A percentile compares a stretch with the other conserved stretches of the same genome.
Evolutionary conservation across 1,139 yeast species (phyloP).

Genomic region (Scheffersomyces illinoinensis): DNA sequence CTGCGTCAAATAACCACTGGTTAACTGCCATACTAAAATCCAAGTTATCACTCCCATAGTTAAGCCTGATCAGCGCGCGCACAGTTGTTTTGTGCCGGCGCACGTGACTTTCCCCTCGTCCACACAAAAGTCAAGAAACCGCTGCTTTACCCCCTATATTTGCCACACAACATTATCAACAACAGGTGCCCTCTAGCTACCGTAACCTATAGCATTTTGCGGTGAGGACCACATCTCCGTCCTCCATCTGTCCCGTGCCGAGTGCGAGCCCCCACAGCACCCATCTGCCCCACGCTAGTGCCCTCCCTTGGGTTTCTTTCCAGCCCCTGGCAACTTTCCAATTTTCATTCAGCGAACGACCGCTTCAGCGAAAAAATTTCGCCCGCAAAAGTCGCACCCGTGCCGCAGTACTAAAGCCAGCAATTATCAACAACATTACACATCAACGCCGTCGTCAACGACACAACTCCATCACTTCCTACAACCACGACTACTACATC

Average conservation of each 20-base stretch:
- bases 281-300: neutral
- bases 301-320: neutral
- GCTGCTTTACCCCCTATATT: neutral
- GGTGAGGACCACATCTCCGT: neutral
- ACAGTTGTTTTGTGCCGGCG: neutral
- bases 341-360: neutral
- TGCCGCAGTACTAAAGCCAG: neutral
- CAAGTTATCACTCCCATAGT: neutral
- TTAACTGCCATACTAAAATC: neutral
- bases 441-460: neutral
- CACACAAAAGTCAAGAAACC: neutral
- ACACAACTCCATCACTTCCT: neutral
- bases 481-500: neutral
- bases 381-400: neutral
- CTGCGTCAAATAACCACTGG: neutral
- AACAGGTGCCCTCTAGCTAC: neutral
- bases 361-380: neutral
- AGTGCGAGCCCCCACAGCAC: neutral
- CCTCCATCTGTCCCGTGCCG: neutral
- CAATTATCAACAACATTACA: neutral
- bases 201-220: neutral
- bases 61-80: neutral
- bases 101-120: neutral
- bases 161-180: neutral
- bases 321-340: neutral